Percentiles rank a stretch among this genome's conserved stretches.
Evolutionary conservation across 768 basidiomycete genomes (phyloP).

Genomic region (Pisolithus albus): DNA sequence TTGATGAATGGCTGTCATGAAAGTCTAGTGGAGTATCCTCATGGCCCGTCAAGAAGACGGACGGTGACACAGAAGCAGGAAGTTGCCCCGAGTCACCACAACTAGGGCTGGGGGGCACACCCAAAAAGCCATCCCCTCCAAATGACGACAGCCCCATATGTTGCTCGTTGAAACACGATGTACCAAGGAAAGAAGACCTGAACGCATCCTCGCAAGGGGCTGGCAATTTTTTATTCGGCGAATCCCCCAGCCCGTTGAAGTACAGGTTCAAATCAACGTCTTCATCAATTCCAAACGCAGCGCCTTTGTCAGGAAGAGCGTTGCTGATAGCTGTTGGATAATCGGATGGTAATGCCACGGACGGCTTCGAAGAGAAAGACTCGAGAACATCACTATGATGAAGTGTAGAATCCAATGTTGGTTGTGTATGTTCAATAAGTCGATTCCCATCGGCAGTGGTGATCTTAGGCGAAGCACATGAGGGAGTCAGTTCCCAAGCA

Average conservation of each 20-base stretch:
- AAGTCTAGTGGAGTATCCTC: conserved; percentile 3
- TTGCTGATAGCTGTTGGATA: neutral
- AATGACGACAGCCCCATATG: conserved; percentile 5
- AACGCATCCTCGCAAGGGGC: neutral
- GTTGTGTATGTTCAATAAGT: neutral
- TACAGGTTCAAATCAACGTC: conserved; percentile 22
- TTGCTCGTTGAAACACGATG: neutral
- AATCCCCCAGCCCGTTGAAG: conserved; percentile 20
- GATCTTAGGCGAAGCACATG: conserved; percentile 1
- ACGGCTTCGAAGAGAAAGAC: neutral
- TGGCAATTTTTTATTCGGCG: conserved; percentile 10
- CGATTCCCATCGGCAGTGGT: neutral
- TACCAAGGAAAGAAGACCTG: conserved; percentile 5
- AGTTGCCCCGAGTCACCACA: neutral
- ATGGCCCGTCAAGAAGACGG: conserved; percentile 1
- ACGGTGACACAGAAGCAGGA: neutral
- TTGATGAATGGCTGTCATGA: neutral
- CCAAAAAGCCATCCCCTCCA: conserved; percentile 19
- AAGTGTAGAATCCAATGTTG: neutral
- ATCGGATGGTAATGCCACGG: neutral
- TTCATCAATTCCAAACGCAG: conserved; percentile 7
- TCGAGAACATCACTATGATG: neutral
- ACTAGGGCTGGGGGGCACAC: conserved; percentile 22
- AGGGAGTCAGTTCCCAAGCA: conserved; percentile 11
- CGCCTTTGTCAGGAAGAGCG: too few species aligned